Percentiles rank a stretch among this genome's conserved stretches.
These are phyloP conservation scores for Pisolithus tinctorius DNA, from an alignment of 768 basidiomycete species.

Conservation along the genomic window DNA sequence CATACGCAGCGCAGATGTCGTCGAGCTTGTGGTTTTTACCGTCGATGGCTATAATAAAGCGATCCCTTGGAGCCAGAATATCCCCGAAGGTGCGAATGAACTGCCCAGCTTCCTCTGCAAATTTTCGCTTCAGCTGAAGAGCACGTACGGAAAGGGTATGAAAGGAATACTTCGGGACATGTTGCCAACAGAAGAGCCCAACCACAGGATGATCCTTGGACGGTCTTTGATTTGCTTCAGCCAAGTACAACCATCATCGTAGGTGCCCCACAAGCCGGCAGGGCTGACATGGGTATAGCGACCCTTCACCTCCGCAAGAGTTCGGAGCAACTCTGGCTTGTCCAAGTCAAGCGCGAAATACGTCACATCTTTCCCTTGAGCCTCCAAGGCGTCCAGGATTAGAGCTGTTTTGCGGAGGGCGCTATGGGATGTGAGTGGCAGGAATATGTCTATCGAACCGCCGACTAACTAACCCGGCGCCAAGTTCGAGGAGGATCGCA, in stretches of 20 bases:
- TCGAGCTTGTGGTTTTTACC: not conserved
- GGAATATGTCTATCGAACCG: not conserved
- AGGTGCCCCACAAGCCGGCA: slow-evolving; percentile 6
- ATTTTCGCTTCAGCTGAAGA: not conserved
- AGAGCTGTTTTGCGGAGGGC: slow-evolving; percentile 4
- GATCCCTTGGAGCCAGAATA: slow-evolving; percentile 1
- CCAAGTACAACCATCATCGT: slow-evolving; percentile 5
- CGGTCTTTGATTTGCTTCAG: not conserved
- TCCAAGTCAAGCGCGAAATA: slow-evolving; percentile 7
- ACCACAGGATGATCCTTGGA: slow-evolving; percentile 3
- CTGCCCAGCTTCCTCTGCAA: not conserved
- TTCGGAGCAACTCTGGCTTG: slow-evolving; percentile 3
- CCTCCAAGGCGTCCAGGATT: slow-evolving; percentile 4
- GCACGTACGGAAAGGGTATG: not conserved
- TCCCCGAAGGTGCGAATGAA: slow-evolving; percentile 3
- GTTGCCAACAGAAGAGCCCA: slow-evolving; percentile 7
- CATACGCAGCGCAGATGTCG: not conserved
- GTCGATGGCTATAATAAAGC: slow-evolving; percentile 3
- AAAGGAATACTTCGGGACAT: slow-evolving; percentile 1
- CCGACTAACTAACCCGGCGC: not conserved
- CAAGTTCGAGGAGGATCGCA: slow-evolving; percentile 1
- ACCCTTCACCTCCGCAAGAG: slow-evolving; percentile 1
- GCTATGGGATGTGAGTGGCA: not conserved
- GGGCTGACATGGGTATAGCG: slow-evolving; percentile 3
- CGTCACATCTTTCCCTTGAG: slow-evolving; percentile 3